Evolutionary conservation across 2,329 filamentous ascomycete species (phyloP).

Genomic region (Fusarium phyllophilum): DNA sequence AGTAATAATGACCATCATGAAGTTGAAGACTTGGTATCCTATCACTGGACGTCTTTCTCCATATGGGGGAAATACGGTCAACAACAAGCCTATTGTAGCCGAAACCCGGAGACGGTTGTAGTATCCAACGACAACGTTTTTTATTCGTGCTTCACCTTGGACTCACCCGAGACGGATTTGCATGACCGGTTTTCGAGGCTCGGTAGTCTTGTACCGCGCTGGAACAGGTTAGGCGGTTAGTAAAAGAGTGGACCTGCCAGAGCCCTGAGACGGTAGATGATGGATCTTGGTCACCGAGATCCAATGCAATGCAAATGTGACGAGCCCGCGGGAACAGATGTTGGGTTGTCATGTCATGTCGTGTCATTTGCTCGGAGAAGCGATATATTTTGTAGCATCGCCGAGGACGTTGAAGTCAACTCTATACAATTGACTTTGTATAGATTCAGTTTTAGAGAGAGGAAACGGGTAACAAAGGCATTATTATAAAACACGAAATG

Average conservation of each 20-base stretch:
- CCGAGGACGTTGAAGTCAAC: not conserved
- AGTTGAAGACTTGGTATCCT: not conserved
- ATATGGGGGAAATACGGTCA: constrained; percentile 28
- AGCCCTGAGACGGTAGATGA: constrained; percentile 12
- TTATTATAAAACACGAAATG: constrained; percentile 2
- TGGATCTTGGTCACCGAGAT: constrained; percentile 34
- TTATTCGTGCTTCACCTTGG: constrained; percentile 35
- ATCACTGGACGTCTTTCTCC: constrained; percentile 24
- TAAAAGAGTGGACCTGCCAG: constrained; percentile 31
- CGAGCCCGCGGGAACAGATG: constrained; percentile 27
- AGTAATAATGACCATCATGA: not conserved
- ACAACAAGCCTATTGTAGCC: constrained; percentile 33
- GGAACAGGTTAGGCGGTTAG: constrained; percentile 34
- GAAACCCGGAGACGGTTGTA: constrained; percentile 32
- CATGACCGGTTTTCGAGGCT: constrained; percentile 23
- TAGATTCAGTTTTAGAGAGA: not conserved
- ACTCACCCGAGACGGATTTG: constrained; percentile 24
- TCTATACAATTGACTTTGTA: not conserved
- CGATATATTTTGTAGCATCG: not conserved
- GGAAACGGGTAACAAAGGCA: constrained; percentile 19
- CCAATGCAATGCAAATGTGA: constrained; percentile 8
- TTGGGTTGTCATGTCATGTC: not conserved
- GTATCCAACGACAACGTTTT: not conserved
- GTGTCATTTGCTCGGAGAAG: not conserved
- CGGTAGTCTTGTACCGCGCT: constrained; percentile 43